Evolutionary conservation across 257 asterid genomes (phyloP), one percentile per base, ranked within the genome.

Genomic region (Nemophila menziesii): DNA sequence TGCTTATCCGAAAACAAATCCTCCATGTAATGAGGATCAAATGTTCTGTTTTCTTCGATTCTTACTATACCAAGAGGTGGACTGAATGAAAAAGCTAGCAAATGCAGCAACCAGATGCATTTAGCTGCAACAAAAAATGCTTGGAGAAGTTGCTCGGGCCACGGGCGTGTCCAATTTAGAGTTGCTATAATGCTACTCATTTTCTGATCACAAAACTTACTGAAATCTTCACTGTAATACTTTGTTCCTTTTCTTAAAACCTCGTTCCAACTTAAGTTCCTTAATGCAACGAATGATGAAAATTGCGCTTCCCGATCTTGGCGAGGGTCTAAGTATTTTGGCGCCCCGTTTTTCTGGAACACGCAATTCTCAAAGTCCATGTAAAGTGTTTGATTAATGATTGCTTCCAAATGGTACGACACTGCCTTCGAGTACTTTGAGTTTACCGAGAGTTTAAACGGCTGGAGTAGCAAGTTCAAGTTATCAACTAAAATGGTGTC

Each of bases 61-160:
- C 98, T 64, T 11, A 89, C 33, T 20, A 89, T 76, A 11, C 64
- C 49, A 48, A 84, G 20, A 0, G 79, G 61, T 44, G 65, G 92
- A 36, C 49, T 53, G 49, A 89, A 89, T 23, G 98, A 89, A 43
- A 78, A 84, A 0, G 93, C 90, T 0, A 89, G 86, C 82, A 89
- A 60, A 77, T 89, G 98, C 20, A 89, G 70, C 78, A 89, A 52
- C 98, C 98, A 89, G 8, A 89, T 63, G 65, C 98, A 84, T 50
- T 89, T 89, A 0, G 92, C 98, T 2, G 95, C 68, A 4, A 76
- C 86, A n/a, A 89, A 89, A 50, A 89, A 89, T 0, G 87, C 87
- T 42, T 84, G 92, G 12, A 89, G 98, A 19, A 89, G 81, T 55
- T 80, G 82, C 67, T 89, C 98, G 0, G 94, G 76, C 98, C 98